A percentile compares a stretch with the other conserved stretches of the same genome.
These are phyloP conservation scores for Tetrahymena malaccensis DNA, from an alignment of 73 alveolate species.

Conservation along the genomic window DNA sequence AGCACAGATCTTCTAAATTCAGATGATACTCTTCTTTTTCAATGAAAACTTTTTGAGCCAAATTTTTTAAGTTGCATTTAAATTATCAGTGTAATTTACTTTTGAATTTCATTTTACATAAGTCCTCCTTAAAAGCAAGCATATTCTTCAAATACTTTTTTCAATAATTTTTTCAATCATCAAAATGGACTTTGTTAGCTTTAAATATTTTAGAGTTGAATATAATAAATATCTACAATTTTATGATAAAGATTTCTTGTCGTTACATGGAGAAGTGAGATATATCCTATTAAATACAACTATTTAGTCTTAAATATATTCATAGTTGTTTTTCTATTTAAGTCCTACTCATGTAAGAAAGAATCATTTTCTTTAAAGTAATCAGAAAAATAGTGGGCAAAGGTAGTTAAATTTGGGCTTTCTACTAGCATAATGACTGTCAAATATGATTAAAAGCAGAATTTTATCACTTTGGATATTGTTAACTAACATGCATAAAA, in stretches of 20 bases:
- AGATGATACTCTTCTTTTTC: neutral
- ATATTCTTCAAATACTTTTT: too few relatives aligned
- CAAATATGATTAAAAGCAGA: neutral
- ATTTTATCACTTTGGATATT: neutral
- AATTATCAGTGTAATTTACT: neutral
- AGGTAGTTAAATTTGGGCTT: neutral
- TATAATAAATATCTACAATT: neutral
- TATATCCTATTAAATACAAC: neutral
- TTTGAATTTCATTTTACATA: too few relatives aligned
- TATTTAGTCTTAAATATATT: neutral
- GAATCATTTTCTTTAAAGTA: neutral
- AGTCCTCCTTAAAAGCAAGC: too few relatives aligned
- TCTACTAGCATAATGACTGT: neutral
- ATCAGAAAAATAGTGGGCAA: neutral
- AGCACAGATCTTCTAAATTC: neutral
- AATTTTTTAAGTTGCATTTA: neutral
- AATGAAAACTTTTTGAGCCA: neutral
- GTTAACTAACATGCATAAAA: neutral
- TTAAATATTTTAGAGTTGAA: neutral
- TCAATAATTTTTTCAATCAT: too few relatives aligned
- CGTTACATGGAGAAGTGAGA: neutral
- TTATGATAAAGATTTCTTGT: neutral
- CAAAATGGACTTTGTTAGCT: neutral
- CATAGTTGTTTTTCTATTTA: neutral
- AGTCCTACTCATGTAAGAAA: neutral